These are phyloP conservation scores for Podospora fimiseda DNA, from an alignment of 495 filamentous ascomycete genomes.

Conservation along the genomic window DNA sequence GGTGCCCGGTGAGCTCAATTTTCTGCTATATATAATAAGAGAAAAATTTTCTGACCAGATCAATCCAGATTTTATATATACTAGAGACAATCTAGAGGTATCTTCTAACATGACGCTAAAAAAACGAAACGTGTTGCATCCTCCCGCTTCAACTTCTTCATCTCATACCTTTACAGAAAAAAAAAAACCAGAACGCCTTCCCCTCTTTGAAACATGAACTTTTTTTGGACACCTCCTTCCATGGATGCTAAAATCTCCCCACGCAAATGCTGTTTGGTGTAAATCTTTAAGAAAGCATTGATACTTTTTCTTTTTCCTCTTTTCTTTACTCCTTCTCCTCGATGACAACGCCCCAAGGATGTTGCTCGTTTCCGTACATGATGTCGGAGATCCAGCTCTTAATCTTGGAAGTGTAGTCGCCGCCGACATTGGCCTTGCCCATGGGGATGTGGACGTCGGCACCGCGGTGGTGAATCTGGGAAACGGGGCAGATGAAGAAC, in stretches of 20 bases:
- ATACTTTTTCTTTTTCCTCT: not conserved
- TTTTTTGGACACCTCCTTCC: not conserved
- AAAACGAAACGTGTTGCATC: not conserved
- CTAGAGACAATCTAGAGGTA: not conserved
- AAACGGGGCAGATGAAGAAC: slow-evolving; percentile 76
- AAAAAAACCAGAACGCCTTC: not conserved
- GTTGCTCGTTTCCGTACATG: slow-evolving; percentile 76
- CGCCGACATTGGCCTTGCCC: slow-evolving; percentile 48
- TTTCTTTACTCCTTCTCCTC: slow-evolving; percentile 41
- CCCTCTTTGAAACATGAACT: too few species aligned
- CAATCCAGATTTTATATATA: not conserved
- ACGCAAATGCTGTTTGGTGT: not conserved
- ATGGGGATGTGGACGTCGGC: slow-evolving; percentile 61
- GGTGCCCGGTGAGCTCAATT: not conserved
- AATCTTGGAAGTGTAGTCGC: slow-evolving; percentile 58
- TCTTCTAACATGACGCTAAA: not conserved
- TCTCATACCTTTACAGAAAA: not conserved
- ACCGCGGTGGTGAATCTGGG: slow-evolving; percentile 64
- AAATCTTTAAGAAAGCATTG: not conserved
- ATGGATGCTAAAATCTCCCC: too few species aligned
- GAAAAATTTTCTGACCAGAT: not conserved
- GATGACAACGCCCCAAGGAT: slow-evolving; percentile 75
- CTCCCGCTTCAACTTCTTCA: not conserved
- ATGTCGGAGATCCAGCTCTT: slow-evolving; percentile 76
- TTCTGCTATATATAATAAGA: not conserved